Percentiles rank a stretch among this genome's conserved stretches.
These are phyloP conservation scores for Candida boleticola DNA, from an alignment of 805 yeast species.

Conservation along the genomic window DNA sequence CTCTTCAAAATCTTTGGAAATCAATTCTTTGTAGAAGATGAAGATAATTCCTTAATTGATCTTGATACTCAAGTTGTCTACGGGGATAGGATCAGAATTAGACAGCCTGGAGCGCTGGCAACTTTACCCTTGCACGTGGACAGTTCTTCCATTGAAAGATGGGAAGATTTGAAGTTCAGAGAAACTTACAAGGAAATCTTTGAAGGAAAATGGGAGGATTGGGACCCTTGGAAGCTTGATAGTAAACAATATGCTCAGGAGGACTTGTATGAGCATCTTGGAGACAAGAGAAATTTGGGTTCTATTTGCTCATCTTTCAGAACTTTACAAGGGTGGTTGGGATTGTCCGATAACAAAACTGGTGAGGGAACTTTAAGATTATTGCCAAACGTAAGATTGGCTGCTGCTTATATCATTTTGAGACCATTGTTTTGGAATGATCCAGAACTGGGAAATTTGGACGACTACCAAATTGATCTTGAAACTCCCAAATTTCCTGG, in stretches of 20 bases:
- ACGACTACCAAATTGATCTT: constrained; percentile 27
- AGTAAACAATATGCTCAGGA: constrained; percentile 28
- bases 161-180: constrained; percentile 41
- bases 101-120: constrained; percentile 34
- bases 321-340: constrained; percentile 45
- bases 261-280: constrained; percentile 24
- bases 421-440: constrained; percentile 37
- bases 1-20: constrained; percentile 23
- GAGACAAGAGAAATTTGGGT: constrained; percentile 5
- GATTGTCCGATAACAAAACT: constrained; percentile 31
- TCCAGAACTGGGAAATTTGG: constrained; percentile 12
- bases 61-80: constrained; percentile 32
- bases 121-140: constrained; percentile 41
- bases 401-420: constrained; percentile 37
- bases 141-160: constrained; percentile 41
- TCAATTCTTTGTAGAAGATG: constrained; percentile 27
- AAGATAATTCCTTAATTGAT: constrained; percentile 21
- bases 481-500: constrained; percentile 37
- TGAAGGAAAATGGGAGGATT: constrained; percentile 40
- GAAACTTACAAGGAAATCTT: constrained; percentile 31
- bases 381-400: constrained; percentile 33
- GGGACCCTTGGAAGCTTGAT: constrained; percentile 35
- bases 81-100: constrained; percentile 42
- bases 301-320: constrained; percentile 33
- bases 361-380: constrained; percentile 41